phyloP scores from a whole-genome alignment of 2,329 filamentous ascomycete genomes.

The Neurospora crassa region DNA sequence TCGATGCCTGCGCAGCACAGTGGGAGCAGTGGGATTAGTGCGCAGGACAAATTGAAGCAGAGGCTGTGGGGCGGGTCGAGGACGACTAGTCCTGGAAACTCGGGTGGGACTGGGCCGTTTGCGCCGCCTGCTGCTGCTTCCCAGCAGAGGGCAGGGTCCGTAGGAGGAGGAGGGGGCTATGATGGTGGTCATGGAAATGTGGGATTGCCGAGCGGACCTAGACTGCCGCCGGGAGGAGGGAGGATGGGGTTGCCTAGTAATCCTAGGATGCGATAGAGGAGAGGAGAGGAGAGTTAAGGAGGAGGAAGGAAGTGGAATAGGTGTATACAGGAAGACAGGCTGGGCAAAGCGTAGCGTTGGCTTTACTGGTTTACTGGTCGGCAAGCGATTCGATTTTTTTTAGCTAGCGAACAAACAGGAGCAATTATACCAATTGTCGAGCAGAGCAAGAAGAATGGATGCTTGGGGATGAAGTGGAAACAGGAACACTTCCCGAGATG shows the following conservation, averaged over 20 bases:
- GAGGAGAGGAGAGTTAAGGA: neutral
- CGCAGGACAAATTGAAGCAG: constrained; percentile 76
- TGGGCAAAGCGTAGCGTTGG: neutral
- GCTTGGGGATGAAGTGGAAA: too few species aligned
- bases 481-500: too few species aligned
- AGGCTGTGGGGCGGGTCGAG: constrained; percentile 59
- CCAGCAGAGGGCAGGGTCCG: neutral
- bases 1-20: constrained; percentile 1
- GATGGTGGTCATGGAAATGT: neutral
- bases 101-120: constrained; percentile 34
- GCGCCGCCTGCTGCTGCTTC: constrained; percentile 29
- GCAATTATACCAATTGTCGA: neutral
- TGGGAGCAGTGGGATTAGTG: constrained; percentile 41
- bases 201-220: neutral
- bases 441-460: neutral
- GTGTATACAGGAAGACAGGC: neutral
- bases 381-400: neutral
- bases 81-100: constrained; percentile 39
- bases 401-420: neutral
- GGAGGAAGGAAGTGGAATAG: neutral
- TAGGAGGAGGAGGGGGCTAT: neutral
- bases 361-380: neutral
- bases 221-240: neutral
- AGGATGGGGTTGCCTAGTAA: neutral
- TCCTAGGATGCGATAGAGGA: neutral